Percentiles rank a stretch among this genome's conserved stretches.
phyloP scores from a whole-genome alignment of 306 rosid species.

The Sophora flavescens region DNA sequence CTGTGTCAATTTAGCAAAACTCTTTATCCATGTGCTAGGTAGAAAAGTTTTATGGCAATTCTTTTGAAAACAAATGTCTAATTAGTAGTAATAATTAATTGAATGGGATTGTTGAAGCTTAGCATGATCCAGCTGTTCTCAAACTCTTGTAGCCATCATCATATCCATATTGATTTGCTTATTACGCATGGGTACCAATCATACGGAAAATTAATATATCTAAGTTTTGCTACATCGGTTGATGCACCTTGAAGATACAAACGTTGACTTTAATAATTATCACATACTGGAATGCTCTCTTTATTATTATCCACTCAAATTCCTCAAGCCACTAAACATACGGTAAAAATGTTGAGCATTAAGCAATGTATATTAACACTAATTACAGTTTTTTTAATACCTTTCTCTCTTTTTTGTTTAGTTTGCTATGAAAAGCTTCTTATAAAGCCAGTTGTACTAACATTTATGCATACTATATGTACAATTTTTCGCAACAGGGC shows the following conservation, averaged over 20 bases:
- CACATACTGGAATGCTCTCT: constrained; percentile 39
- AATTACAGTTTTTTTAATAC: too few species aligned
- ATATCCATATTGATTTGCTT: constrained; percentile 34
- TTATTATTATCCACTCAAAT: constrained; percentile 30
- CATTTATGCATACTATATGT: too few species aligned
- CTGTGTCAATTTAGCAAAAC: too few species aligned
- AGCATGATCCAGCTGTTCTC: constrained; percentile 64
- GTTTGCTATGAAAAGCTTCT: background rate
- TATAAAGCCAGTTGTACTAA: background rate
- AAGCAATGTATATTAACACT: constrained; percentile 30
- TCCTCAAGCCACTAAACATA: constrained; percentile 19
- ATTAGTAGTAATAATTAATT: constrained; percentile 32
- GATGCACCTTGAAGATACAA: constrained; percentile 22
- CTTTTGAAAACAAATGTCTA: constrained; percentile 28
- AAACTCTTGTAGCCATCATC: constrained; percentile 43
- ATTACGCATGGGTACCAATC: constrained; percentile 41
- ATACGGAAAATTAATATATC: constrained; percentile 14
- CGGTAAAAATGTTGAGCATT: constrained; percentile 11
- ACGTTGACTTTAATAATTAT: constrained; percentile 34
- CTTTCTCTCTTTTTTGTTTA: background rate
- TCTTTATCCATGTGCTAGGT: too few species aligned
- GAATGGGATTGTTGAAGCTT: constrained; percentile 41
- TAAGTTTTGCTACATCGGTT: constrained; percentile 8
- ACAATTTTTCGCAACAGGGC: too few species aligned
- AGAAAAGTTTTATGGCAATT: constrained; percentile 16